Conservation (phyloP, 331 rosid species). For the Telfairia occidentalis region DNA sequence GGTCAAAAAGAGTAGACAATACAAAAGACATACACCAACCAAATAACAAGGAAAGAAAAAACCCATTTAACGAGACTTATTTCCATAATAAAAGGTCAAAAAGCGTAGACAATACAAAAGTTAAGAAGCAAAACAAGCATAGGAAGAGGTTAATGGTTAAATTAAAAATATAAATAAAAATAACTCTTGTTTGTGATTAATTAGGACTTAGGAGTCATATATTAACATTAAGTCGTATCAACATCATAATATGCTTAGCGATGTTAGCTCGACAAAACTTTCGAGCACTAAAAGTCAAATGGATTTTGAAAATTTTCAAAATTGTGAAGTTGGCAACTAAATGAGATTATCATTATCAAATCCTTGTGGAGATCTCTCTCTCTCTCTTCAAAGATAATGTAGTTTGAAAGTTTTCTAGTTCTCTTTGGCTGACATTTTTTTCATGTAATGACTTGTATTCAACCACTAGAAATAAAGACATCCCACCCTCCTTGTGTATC, state of each 20-base stretch:
- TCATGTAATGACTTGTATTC: slow-evolving; percentile 1
- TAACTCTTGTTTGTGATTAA: not conserved
- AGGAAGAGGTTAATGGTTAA: not conserved
- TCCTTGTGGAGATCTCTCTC: slow-evolving; percentile 1
- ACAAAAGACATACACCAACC: not conserved
- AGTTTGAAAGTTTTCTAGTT: not conserved
- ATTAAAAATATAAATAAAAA: not conserved
- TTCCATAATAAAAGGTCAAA: not conserved
- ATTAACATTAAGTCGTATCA: not conserved
- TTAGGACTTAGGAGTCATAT: not conserved
- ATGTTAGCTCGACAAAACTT: not conserved
- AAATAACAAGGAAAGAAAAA: not conserved
- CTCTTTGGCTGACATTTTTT: not conserved
- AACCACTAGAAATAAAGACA: slow-evolving; percentile 6
- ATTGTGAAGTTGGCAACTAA: not conserved
- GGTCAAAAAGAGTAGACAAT: no score
- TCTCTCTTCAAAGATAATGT: not conserved
- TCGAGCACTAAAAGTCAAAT: slow-evolving; percentile 6
- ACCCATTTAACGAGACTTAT: not conserved
- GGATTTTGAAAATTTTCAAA: not conserved
- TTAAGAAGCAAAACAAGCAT: not conserved
- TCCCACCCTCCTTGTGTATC: not conserved
- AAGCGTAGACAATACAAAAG: not conserved
- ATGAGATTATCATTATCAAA: slow-evolving; percentile 10
- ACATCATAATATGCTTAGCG: not conserved